These are phyloP conservation scores for Acanthochlamys bracteata DNA, from an alignment of 106 monocot species.

Conservation along the genomic window DNA sequence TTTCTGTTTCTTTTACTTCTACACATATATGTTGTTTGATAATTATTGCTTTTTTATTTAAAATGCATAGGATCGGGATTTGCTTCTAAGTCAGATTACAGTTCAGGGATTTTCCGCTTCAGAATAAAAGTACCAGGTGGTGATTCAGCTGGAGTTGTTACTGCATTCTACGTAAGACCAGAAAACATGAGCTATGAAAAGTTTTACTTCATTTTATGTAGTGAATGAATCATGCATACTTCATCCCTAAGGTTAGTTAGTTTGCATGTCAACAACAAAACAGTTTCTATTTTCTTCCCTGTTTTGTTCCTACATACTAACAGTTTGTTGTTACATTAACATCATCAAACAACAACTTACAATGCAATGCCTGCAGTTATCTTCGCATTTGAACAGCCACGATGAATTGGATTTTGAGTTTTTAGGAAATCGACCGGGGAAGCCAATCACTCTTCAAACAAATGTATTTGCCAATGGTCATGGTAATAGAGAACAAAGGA, in stretches of 20 bases:
- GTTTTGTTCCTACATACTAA: too few relatives aligned
- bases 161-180: conserved; percentile 2
- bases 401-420: conserved; percentile 23
- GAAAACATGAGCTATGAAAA: too few relatives aligned
- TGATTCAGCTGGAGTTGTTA: conserved; percentile 12
- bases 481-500: conserved; percentile 12
- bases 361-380: not conserved
- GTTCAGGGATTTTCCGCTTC: conserved; percentile 18
- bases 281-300: too few relatives aligned
- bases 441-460: conserved; percentile 7
- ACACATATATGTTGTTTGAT: not conserved
- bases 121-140: conserved; percentile 14
- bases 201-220: too few relatives aligned
- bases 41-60: not conserved
- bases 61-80: conserved; percentile 14
- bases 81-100: conserved; percentile 16
- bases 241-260: too few relatives aligned
- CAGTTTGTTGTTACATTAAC: too few relatives aligned
- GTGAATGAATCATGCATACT: too few relatives aligned
- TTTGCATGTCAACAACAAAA: too few relatives aligned
- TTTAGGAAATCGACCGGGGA: conserved; percentile 11
- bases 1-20: not conserved
- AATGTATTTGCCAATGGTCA: conserved; percentile 14
- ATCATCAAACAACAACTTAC: not conserved
- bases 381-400: not conserved